Evolutionary conservation across 805 yeast genomes (phyloP).

Genomic region (Metschnikowia similis): DNA sequence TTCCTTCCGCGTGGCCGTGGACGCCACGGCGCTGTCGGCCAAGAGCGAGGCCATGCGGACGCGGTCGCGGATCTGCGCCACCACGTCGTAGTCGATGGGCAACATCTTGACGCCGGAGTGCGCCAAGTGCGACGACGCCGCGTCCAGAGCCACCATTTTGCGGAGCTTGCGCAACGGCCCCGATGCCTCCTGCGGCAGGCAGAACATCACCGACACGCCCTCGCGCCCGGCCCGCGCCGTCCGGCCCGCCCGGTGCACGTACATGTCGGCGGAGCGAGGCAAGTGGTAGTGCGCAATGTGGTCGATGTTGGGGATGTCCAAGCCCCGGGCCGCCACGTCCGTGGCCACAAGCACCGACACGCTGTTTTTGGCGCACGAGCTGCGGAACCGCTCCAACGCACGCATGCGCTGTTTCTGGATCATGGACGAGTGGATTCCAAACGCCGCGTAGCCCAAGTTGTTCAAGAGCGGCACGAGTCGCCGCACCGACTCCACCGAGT

Average conservation of each 20-base stretch:
- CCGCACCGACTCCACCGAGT: conserved; percentile 92
- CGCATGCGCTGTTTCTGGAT: conserved; percentile 88
- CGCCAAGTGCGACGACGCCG: conserved; percentile 27
- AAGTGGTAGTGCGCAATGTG: conserved; percentile 96
- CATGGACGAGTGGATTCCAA: conserved; percentile 90
- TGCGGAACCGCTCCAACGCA: conserved; percentile 75
- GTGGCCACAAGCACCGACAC: conserved; percentile 81
- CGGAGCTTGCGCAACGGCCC: conserved; percentile 81
- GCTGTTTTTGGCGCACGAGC: conserved; percentile 42
- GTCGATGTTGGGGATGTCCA: conserved; percentile 84
- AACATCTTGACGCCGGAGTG: conserved; percentile 57
- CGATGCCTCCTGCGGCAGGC: conserved; percentile 90
- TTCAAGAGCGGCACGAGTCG: conserved; percentile 73
- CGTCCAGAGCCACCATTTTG: conserved; percentile 43
- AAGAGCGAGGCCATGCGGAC: conserved; percentile 64
- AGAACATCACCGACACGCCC: conserved; percentile 92
- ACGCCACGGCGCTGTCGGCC: conserved; percentile 65
- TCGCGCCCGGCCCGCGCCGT: conserved; percentile 94
- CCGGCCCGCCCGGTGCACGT: conserved; percentile 94
- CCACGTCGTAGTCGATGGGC: conserved; percentile 71
- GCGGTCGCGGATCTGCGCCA: conserved; percentile 67
- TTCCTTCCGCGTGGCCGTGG: conserved; percentile 60
- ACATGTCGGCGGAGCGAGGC: conserved; percentile 91
- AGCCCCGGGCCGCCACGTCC: conserved; percentile 97
- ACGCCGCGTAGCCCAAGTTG: conserved; percentile 62